Evolutionary conservation across 2,329 filamentous ascomycete species (phyloP).

Genomic region (Diplodia seriata): DNA sequence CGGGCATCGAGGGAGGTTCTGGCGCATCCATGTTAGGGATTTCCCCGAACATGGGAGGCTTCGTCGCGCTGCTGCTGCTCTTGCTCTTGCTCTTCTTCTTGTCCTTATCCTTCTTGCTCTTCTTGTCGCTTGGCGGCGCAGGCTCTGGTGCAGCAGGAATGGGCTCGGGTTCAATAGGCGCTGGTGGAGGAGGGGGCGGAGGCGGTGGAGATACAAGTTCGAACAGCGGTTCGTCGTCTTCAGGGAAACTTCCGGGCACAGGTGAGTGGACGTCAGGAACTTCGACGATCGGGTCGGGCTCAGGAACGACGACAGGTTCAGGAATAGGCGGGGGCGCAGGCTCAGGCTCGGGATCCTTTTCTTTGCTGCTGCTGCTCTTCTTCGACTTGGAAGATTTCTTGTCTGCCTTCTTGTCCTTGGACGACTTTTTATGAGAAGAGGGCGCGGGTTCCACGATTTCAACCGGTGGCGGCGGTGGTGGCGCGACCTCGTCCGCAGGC

Average conservation of each 20-base stretch:
- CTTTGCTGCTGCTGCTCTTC: constrained; percentile 22
- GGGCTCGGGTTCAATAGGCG: constrained; percentile 22
- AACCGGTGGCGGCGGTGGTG: constrained; percentile 27
- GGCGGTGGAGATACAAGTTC: constrained; percentile 30
- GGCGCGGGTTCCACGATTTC: constrained; percentile 14
- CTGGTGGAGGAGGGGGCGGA: constrained; percentile 33
- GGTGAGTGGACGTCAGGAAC: constrained; percentile 46
- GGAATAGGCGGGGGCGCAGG: not conserved
- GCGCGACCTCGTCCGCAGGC: constrained; percentile 4
- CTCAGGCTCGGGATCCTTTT: constrained; percentile 22
- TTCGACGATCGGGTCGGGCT: constrained; percentile 31
- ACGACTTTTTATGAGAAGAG: constrained; percentile 24
- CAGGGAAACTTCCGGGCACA: constrained; percentile 57
- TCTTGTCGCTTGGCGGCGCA: constrained; percentile 33
- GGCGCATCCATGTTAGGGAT: constrained; percentile 7
- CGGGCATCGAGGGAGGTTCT: constrained; percentile 3
- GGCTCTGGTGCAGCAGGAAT: constrained; percentile 5
- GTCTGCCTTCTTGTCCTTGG: constrained; percentile 34
- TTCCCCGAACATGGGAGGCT: constrained; percentile 37
- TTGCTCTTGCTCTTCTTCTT: constrained; percentile 46
- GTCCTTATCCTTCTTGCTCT: constrained; percentile 31
- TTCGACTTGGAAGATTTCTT: constrained; percentile 34
- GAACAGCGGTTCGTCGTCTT: constrained; percentile 42
- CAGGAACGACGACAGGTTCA: constrained; percentile 8
- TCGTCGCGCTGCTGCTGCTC: constrained; percentile 44